phyloP scores from a whole-genome alignment of 495 filamentous ascomycete species.

The Neurospora intermedia region DNA sequence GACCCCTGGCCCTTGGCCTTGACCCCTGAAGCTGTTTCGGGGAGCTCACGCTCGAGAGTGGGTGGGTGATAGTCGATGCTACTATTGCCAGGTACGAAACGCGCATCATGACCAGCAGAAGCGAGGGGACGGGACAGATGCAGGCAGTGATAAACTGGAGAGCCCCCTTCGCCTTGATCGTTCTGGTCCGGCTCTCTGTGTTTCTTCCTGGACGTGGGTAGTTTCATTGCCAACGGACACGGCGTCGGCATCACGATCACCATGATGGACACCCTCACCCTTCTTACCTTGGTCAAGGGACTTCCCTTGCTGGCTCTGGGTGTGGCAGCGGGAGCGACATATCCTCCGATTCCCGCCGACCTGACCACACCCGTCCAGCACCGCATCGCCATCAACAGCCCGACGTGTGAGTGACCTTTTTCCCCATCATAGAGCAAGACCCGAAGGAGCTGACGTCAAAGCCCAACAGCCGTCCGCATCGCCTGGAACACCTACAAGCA shows the following conservation, averaged over 20 bases:
- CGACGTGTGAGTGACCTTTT: conserved; percentile 32
- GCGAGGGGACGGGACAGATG: background rate
- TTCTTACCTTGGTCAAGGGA: conserved; percentile 10
- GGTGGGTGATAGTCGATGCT: background rate
- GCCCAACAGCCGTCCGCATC: conserved; percentile 39
- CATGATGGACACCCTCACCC: background rate
- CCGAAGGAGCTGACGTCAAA: background rate
- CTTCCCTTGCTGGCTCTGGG: conserved; percentile 33
- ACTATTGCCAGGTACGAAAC: background rate
- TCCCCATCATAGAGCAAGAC: background rate
- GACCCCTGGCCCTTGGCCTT: background rate
- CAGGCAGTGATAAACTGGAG: background rate
- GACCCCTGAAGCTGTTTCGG: background rate
- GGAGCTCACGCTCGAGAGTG: background rate
- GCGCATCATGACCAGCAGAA: background rate
- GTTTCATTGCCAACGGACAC: background rate
- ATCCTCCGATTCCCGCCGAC: conserved; percentile 42
- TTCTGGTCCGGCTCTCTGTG: background rate
- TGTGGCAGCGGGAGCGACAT: conserved; percentile 33
- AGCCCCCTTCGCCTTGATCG: background rate
- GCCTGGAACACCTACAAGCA: conserved; percentile 40
- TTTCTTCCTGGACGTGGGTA: background rate
- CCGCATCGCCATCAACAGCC: conserved; percentile 45
- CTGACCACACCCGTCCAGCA: conserved; percentile 48
- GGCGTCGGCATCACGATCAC: background rate